Percentiles rank a stretch among this genome's conserved stretches.
Conservation (phyloP, 805 yeast genomes). For the Yamadazyma scolyti region DNA sequence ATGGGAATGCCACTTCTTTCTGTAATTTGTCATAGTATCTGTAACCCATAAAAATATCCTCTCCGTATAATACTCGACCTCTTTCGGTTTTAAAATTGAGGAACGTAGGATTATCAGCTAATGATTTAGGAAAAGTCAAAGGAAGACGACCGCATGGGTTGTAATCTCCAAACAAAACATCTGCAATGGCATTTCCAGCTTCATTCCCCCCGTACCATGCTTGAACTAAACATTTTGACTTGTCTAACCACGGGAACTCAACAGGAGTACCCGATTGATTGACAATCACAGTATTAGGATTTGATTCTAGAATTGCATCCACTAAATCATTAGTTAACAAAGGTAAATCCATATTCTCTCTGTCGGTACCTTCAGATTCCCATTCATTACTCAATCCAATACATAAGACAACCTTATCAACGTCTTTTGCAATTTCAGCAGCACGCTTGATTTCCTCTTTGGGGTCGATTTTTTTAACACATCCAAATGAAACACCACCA, state of each 20-base stretch:
- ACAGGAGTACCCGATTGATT: constrained; percentile 34
- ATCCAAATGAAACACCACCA: constrained; percentile 21
- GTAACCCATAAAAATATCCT: constrained; percentile 30
- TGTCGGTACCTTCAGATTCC: constrained; percentile 30
- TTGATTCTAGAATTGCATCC: constrained; percentile 20
- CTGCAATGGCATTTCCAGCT: constrained; percentile 29
- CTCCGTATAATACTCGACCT: constrained; percentile 31
- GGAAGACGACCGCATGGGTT: constrained; percentile 26
- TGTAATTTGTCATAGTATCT: constrained; percentile 26
- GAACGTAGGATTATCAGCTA: constrained; percentile 25
- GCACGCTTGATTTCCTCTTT: constrained; percentile 24
- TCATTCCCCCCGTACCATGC: constrained; percentile 38
- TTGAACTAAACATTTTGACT: constrained; percentile 23
- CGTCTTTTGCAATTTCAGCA: constrained; percentile 19
- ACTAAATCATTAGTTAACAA: constrained; percentile 17
- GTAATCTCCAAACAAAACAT: constrained; percentile 27
- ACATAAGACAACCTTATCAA: constrained; percentile 25
- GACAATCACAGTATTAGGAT: constrained; percentile 27
- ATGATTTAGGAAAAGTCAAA: constrained; percentile 15
- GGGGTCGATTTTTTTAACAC: constrained; percentile 18
- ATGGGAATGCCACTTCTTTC: constrained; percentile 26
- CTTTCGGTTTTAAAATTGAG: constrained; percentile 25
- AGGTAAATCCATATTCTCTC: constrained; percentile 25
- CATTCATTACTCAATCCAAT: constrained; percentile 26
- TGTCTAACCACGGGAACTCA: constrained; percentile 24